These are phyloP conservation scores for Thalassiosira delicatula DNA, from an alignment of 352 stramenopile genomes.

Conservation along the genomic window DNA sequence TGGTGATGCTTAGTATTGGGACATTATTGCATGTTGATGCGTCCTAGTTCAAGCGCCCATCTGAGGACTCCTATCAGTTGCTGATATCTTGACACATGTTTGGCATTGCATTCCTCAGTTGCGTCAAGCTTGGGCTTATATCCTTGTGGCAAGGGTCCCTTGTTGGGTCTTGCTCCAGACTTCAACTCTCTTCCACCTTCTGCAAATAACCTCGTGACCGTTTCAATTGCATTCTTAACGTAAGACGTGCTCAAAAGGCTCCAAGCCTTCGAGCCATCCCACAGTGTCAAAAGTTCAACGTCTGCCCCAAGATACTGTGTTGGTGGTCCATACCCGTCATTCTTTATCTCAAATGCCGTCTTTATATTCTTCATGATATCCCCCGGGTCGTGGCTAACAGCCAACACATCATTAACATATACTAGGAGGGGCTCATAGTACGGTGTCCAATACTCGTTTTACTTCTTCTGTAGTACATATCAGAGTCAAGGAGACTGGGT, in stretches of 20 bases:
- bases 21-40: conserved; percentile 17
- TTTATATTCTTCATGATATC: too few relatives aligned
- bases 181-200: neutral
- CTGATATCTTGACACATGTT: conserved; percentile 1
- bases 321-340: neutral
- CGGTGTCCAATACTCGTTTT: too few relatives aligned
- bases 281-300: neutral
- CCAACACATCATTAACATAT: too few relatives aligned
- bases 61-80: conserved; percentile 24
- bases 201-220: neutral
- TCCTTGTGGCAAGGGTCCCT: neutral
- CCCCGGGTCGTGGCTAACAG: too few relatives aligned
- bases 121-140: conserved; percentile 6
- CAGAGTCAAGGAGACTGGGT: too few relatives aligned
- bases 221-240: neutral
- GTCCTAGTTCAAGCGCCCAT: conserved; percentile 6
- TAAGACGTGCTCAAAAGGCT: neutral
- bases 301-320: neutral
- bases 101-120: neutral
- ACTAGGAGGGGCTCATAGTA: too few relatives aligned
- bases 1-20: conserved; percentile 8
- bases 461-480: too few relatives aligned
- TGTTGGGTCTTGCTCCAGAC: neutral
- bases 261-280: neutral
- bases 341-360: conserved; percentile 5